Conservation (phyloP, 495 filamentous ascomycete genomes). For the Cercophora sp. region DNA sequence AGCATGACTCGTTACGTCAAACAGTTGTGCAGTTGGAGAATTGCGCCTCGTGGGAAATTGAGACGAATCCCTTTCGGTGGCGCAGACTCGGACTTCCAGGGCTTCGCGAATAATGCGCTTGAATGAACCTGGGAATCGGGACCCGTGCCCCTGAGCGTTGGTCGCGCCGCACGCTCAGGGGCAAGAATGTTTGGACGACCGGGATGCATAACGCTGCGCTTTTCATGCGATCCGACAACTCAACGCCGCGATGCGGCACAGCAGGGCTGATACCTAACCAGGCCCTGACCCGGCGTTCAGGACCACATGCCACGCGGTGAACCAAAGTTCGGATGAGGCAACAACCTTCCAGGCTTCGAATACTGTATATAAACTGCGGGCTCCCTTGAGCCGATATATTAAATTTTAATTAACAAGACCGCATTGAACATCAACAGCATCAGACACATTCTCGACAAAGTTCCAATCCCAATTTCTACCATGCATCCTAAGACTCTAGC, state of each 20-base stretch:
- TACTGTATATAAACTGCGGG: neutral
- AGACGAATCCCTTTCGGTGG: neutral
- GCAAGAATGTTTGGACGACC: neutral
- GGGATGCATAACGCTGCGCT: neutral
- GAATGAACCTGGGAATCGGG: neutral
- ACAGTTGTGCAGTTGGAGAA: neutral
- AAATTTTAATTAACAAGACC: neutral
- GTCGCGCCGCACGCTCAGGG: neutral
- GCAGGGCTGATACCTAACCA: neutral
- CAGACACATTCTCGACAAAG: neutral
- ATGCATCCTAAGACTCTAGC: neutral
- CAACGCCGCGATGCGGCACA: neutral
- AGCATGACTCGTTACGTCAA: neutral
- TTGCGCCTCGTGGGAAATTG: conserved; percentile 1
- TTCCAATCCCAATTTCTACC: neutral
- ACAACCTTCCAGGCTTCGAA: neutral
- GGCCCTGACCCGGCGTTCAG: neutral
- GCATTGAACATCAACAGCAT: too few relatives aligned
- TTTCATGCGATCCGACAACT: conserved; percentile 2
- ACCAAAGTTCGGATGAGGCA: neutral
- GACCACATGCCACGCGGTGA: too few relatives aligned
- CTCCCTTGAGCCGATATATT: neutral
- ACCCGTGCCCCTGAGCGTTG: neutral
- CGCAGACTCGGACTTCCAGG: neutral
- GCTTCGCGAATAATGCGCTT: neutral